These are phyloP conservation scores for Leccinum solheimii DNA, from an alignment of 1,284 basidiomycete species.

Conservation along the genomic window DNA sequence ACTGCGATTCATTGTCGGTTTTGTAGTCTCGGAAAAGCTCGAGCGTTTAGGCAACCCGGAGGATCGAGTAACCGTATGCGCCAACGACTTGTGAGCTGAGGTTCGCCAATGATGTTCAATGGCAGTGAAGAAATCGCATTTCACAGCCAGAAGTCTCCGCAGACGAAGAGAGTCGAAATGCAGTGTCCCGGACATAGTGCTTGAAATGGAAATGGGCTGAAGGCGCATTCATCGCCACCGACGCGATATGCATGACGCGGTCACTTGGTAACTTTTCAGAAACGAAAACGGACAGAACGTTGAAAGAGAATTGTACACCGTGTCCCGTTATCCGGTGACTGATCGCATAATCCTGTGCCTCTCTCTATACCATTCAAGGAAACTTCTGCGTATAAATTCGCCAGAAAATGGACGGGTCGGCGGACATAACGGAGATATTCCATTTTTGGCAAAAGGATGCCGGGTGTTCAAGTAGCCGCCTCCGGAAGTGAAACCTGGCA, in stretches of 20 bases:
- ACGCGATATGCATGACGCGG: slow-evolving; percentile 21
- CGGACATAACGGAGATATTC: slow-evolving; percentile 7
- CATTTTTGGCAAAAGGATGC: slow-evolving; percentile 1
- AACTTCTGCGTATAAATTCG: neutral
- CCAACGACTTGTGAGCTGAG: slow-evolving; percentile 21
- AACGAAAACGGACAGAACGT: slow-evolving; percentile 7
- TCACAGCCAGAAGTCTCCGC: slow-evolving; percentile 37
- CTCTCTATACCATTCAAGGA: neutral
- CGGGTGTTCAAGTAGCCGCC: slow-evolving; percentile 27
- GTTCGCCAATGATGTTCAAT: slow-evolving; percentile 21
- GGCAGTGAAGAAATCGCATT: slow-evolving; percentile 33
- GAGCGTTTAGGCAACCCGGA: slow-evolving; percentile 33
- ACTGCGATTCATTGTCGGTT: slow-evolving; percentile 32
- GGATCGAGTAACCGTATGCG: slow-evolving; percentile 33
- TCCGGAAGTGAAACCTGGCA: slow-evolving; percentile 12
- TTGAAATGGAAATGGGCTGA: slow-evolving; percentile 16
- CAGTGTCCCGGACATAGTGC: slow-evolving; percentile 22
- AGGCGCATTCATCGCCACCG: slow-evolving; percentile 35
- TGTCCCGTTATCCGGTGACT: slow-evolving; percentile 27
- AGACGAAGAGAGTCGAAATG: slow-evolving; percentile 29
- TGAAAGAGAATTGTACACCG: slow-evolving; percentile 9
- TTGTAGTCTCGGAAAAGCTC: slow-evolving; percentile 30
- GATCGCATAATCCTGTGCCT: slow-evolving; percentile 29
- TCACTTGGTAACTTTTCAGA: slow-evolving; percentile 11
- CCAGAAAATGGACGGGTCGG: neutral